Conservation (phyloP, 148 eudicot genomes). For the Agrostemma githago region DNA sequence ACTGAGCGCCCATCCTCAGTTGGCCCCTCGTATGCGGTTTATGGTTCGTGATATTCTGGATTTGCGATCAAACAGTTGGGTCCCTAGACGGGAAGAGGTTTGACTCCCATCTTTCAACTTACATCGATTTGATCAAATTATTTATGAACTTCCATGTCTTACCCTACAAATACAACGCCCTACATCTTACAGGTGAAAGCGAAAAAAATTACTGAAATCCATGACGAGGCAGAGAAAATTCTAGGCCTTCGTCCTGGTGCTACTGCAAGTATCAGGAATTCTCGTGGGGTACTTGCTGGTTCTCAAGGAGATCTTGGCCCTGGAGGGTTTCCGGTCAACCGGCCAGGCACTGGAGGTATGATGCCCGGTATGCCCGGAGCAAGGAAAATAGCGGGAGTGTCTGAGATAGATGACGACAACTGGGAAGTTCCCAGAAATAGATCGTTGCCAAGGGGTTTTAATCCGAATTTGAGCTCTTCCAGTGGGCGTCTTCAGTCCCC, state of each 20-base stretch:
- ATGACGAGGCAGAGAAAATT: constrained; percentile 75
- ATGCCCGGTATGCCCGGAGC: constrained; percentile 92
- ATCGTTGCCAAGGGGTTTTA: constrained; percentile 52
- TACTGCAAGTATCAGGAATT: constrained; percentile 58
- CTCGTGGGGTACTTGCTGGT: constrained; percentile 46
- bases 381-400: constrained; percentile 72
- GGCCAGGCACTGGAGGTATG: constrained; percentile 86
- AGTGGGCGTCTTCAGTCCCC: constrained; percentile 50
- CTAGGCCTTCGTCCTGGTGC: constrained; percentile 79
- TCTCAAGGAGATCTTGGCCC: constrained; percentile 54
- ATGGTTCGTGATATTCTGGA: constrained; percentile 84
- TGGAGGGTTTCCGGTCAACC: constrained; percentile 51
- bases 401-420: constrained; percentile 58
- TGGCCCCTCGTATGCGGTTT: constrained; percentile 72
- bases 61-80: constrained; percentile 69
- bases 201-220: constrained; percentile 76
- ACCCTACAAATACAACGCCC: background rate
- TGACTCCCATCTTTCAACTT: background rate
- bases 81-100: constrained; percentile 95
- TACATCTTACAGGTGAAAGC: constrained; percentile 58
- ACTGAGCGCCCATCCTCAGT: constrained; percentile 50
- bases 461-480: constrained; percentile 23
- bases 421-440: constrained; percentile 84
- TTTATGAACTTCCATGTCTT: background rate
- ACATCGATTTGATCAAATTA: background rate